Conservation (phyloP, 75 land plant genomes). For the Ceratopteris richardii region DNA sequence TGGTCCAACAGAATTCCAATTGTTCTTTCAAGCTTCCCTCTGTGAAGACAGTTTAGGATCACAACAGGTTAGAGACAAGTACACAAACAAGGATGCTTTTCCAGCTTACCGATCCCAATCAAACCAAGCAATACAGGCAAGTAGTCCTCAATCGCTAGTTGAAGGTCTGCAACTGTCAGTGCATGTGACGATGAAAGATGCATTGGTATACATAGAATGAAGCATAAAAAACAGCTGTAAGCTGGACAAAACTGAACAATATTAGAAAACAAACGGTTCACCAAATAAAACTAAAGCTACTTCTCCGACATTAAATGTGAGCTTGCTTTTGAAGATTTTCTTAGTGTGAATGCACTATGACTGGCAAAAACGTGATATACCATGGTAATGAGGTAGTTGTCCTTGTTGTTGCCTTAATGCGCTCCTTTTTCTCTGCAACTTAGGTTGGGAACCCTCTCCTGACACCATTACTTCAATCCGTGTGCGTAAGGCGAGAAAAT, state of each 20-base stretch:
- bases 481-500: conserved; percentile 44
- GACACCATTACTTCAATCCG: conserved; percentile 55
- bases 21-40: conserved; percentile 27
- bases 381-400: not conserved
- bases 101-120: conserved; percentile 55
- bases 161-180: conserved; percentile 43
- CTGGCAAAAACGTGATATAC: too few species aligned
- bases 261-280: not conserved
- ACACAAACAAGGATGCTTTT: not conserved
- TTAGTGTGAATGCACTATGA: not conserved
- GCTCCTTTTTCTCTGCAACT: conserved; percentile 25
- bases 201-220: not conserved
- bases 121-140: conserved; percentile 74
- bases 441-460: conserved; percentile 31
- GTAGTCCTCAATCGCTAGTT: conserved; percentile 77
- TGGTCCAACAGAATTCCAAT: conserved; percentile 74
- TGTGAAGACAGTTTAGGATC: not conserved
- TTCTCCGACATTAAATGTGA: not conserved
- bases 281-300: not conserved
- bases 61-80: not conserved
- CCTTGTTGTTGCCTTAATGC: conserved; percentile 1
- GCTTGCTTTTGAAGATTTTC: not conserved
- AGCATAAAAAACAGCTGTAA: not conserved
- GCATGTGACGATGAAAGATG: not conserved
- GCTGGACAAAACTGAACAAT: not conserved